Base-by-base conservation (phyloP, 257 asterid genomes). In the Solanum sejunctum region DNA sequence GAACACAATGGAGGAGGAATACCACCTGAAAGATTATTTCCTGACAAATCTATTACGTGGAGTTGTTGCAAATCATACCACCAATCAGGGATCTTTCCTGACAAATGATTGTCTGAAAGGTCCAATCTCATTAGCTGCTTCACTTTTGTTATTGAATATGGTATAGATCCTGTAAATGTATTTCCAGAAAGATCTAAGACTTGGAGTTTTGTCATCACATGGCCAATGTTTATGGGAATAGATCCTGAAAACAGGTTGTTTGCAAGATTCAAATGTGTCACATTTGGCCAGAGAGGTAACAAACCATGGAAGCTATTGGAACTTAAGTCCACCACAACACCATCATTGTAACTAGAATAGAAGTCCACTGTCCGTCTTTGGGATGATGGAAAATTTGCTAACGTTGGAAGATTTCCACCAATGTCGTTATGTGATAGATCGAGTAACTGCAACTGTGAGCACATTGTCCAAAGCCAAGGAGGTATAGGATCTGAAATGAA, bases 381-480 rank as follows among this genome's bases (percentile, higher is more conserved):
- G 39, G 36, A 72, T 72, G 80, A 72, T 3, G 57, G 80, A 45
- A 72, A 72, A n/a, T 45, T 72, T 72, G 45, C 80, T 12, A 72
- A 72, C 80, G 57, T 45, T n/a, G 77, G 85, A 81, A 81, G 77
- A 45, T 28, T 58, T 23, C 83, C 85, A 51, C 56, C 77, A 3
- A 80, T 54, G 47, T 52, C 10, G 1, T 81, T 81, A 16, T 73
- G 32, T 39, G 82, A 75, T 71, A 82, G 51, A 17, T 82, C 80
- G 0, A 73, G 52, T n/a, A 47, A 2, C 54, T 41, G 6, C 51
- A 86, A 26, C 12, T 75, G 49, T 41, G 83, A 64, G 69, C 56
- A 72, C 23, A 82, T 23, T 52, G 80, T 61, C 92, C 87, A 80
- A 23, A 87, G 43, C 92, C 90, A 87, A 83, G 64, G 18, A 3